Base-by-base conservation (phyloP, 2,329 filamentous ascomycete genomes). In the Arthrinium phaeospermum region DNA sequence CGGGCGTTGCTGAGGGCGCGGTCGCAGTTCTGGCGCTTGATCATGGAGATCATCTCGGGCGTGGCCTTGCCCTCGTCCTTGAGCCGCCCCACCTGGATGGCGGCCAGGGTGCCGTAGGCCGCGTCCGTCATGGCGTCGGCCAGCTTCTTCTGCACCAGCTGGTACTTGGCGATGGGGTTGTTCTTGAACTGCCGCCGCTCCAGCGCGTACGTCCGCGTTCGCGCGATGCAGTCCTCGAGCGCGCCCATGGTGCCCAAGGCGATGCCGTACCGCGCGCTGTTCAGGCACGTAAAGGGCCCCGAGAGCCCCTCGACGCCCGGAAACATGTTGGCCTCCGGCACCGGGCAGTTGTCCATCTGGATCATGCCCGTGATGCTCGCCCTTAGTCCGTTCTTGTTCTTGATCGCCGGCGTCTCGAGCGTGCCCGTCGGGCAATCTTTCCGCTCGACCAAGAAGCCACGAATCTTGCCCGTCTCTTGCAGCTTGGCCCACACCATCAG, bases 361-460 rank as follows among this genome's bases (percentile, higher is more conserved):
- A 99, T 98, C 96, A 98, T 98, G 72, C 96, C 96, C 0, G 96
- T 99, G 75, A 98, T 93, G 16, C 94, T 97, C 16, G 96, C 96
- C 72, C 96, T 89, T 45, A 99, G 90, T 1, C 95, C 96, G 74
- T 93, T 98, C 89, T 99, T 99, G 85, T 98, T 91, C 86, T 97
- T 97, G 82, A 99, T 92, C 16, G 93, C 86, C 0, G 96, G 96
- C 7, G 96, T 99, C 82, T 96, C 94, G 19, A 99, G 87, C 0
- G 95, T 97, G 2, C 96, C 96, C 0, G 94, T 87, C 1, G 95
- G 95, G 79, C 95, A 97, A 76, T 94, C 89, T 76, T 91, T 90
- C 76, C 96, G 90, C 83, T 99, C 95, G 45, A 99, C 88, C 68
- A 98, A 83, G 83, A 98, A 99, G 0, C 96, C 96, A 68, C 94